Evolutionary conservation across 768 basidiomycete genomes (phyloP).

Genomic region (Pluteus cervinus): DNA sequence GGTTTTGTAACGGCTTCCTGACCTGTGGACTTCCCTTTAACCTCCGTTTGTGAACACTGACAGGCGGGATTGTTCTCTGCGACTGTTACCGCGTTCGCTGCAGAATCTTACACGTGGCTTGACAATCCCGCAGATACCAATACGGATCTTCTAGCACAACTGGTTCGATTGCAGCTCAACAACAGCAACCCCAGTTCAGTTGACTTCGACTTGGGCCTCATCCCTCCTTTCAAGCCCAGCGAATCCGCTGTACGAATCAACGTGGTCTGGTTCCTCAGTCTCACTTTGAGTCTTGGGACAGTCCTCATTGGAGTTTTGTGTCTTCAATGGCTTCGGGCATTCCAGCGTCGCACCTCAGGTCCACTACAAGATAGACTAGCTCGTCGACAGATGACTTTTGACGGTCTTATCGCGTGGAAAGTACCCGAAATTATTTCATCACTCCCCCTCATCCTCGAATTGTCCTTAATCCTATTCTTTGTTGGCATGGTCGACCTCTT

Average conservation of each 20-base stretch:
- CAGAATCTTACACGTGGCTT: conserved; percentile 21
- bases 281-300: conserved; percentile 17
- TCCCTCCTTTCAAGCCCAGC: conserved; percentile 12
- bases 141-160: conserved; percentile 13
- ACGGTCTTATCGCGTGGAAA: conserved; percentile 18
- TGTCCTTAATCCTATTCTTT: conserved; percentile 20
- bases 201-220: conserved; percentile 1
- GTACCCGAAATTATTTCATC: conserved; percentile 20
- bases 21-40: background rate
- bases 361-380: conserved; percentile 21
- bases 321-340: conserved; percentile 22
- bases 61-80: conserved; percentile 22
- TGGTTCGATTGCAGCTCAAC: conserved; percentile 15
- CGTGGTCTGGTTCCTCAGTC: conserved; percentile 19
- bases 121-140: conserved; percentile 14
- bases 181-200: conserved; percentile 7
- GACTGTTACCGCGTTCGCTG: conserved; percentile 18
- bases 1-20: too few species aligned
- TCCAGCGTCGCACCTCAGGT: conserved; percentile 16
- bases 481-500: conserved; percentile 19
- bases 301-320: conserved; percentile 21
- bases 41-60: background rate
- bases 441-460: conserved; percentile 18
- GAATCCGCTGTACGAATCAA: conserved; percentile 19
- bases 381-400: conserved; percentile 20